Evolutionary conservation across 1,284 basidiomycete genomes (phyloP), one percentile per base, ranked within the genome.

Genomic region (Stygiomarasmius scandens): DNA sequence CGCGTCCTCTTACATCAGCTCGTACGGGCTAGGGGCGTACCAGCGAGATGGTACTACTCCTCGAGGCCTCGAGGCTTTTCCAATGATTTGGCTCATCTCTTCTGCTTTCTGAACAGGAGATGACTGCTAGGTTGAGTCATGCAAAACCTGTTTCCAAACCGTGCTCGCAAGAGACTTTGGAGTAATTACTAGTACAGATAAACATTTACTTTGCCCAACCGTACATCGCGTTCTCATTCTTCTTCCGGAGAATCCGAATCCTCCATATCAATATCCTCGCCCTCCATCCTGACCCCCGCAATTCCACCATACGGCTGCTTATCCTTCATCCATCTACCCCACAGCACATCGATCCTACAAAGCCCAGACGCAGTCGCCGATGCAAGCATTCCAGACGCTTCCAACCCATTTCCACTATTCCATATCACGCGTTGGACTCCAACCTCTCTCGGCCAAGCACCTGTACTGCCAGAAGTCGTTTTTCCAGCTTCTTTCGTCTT

Each of bases 351-450:
- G 3, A 98, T 79, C 48, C 95, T 77, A 64, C 91, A 94, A 16
- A 97, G 71, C 1, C 95, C 95, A n/a, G 86, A 86, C 2, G 84
- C 92, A 3, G 88, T 92, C 0, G 86, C 89, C 22, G 86, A 89
- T 3, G 91, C 94, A 22, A 96, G 72, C 64, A 94, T 68, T 0
- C 84, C 82, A 1, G 88, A 85, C 1, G 80, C 76, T 1, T 73
- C 83, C 0, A 95, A 73, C 0, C 92, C 92, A 47, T 84, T 84
- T 1, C 80, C 85, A 38, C 77, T 81, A 67, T 96, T 90, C 95
- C 95, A 98, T 2, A 74, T 77, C 0, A 90, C 87, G 2, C 87
- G 82, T 52, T 92, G 86, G 1, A 96, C 79, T 5, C 85, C 87
- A 0, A 94, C 84, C 63, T 92, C 81, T 1, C 82, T 77, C 0